Evolutionary conservation across 768 basidiomycete genomes (phyloP).

Genomic region (Phanerochaete carnosa): DNA sequence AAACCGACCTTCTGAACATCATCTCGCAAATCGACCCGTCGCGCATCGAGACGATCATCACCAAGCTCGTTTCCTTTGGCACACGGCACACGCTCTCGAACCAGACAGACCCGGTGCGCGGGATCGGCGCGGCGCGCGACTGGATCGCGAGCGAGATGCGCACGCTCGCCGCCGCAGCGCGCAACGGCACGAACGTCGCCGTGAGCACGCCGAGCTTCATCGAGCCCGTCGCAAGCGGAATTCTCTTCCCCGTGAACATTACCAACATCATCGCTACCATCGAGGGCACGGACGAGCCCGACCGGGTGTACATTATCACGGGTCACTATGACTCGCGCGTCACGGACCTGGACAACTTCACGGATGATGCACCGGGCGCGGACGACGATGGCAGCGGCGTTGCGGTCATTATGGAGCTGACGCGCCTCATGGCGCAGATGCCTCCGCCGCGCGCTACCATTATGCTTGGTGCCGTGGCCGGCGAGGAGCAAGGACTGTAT

Average conservation of each 20-base stretch:
- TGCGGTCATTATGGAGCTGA: slow-evolving; percentile 51
- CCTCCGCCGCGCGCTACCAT: slow-evolving; percentile 46
- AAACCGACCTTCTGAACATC: slow-evolving; percentile 41
- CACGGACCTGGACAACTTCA: slow-evolving; percentile 37
- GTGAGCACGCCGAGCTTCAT: slow-evolving; percentile 45
- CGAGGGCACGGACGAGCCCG: slow-evolving; percentile 43
- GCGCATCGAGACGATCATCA: slow-evolving; percentile 44
- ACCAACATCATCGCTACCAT: slow-evolving; percentile 52
- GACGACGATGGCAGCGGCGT: slow-evolving; percentile 55
- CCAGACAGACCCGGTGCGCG: slow-evolving; percentile 49
- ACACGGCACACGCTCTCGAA: slow-evolving; percentile 51
- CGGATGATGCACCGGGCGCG: slow-evolving; percentile 47
- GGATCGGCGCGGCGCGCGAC: slow-evolving; percentile 53
- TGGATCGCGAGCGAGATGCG: slow-evolving; percentile 52
- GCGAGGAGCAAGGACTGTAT: slow-evolving; percentile 51
- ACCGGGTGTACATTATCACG: slow-evolving; percentile 49
- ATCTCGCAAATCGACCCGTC: slow-evolving; percentile 43
- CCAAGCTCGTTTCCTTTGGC: slow-evolving; percentile 52
- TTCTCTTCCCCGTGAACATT: slow-evolving; percentile 43
- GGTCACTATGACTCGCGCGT: slow-evolving; percentile 55
- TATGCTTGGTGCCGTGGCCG: slow-evolving; percentile 47
- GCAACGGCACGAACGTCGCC: slow-evolving; percentile 27
- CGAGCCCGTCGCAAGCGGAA: slow-evolving; percentile 33
- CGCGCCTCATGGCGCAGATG: slow-evolving; percentile 44
- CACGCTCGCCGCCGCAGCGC: slow-evolving; percentile 37